phyloP scores from a whole-genome alignment of 2,329 filamentous ascomycete species.

The Hymenoscyphus occultus region DNA sequence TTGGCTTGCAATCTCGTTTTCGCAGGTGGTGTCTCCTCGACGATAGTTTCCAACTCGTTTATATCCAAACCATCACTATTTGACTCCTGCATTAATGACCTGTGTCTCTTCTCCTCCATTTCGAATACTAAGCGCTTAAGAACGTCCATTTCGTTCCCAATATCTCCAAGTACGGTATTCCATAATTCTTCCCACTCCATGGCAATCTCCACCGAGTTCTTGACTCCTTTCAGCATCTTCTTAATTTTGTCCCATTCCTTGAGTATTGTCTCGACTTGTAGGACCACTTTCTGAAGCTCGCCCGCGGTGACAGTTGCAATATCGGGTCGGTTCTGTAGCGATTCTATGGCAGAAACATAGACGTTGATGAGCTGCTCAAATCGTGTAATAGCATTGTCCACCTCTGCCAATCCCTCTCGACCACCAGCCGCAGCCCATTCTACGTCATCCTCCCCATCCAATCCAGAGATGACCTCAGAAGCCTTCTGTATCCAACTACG shows the following conservation, averaged over 20 bases:
- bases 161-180: slow-evolving; percentile 90
- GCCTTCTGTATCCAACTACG: slow-evolving; percentile 92
- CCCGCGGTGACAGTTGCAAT: slow-evolving; percentile 67
- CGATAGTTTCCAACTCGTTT: slow-evolving; percentile 86
- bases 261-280: slow-evolving; percentile 86
- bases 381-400: slow-evolving; percentile 70
- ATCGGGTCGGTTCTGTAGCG: slow-evolving; percentile 76
- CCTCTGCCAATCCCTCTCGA: slow-evolving; percentile 71
- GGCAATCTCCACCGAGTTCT: slow-evolving; percentile 88
- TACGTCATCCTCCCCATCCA: slow-evolving; percentile 95
- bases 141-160: slow-evolving; percentile 82
- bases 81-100: slow-evolving; percentile 62
- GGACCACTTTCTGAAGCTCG: slow-evolving; percentile 71
- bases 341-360: slow-evolving; percentile 91
- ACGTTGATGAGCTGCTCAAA: slow-evolving; percentile 90
- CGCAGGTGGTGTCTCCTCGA: slow-evolving; percentile 74
- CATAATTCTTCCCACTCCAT: slow-evolving; percentile 99
- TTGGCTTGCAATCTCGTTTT: slow-evolving; percentile 51
- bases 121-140: slow-evolving; percentile 83
- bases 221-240: slow-evolving; percentile 71
- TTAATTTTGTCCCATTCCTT: slow-evolving; percentile 83
- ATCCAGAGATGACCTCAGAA: slow-evolving; percentile 78
- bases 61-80: slow-evolving; percentile 71
- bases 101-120: slow-evolving; percentile 94
- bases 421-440: slow-evolving; percentile 94